Percentiles rank a stretch among this genome's conserved stretches.
phyloP scores from a whole-genome alignment of 805 yeast genomes.

The Candida vaughaniae region DNA sequence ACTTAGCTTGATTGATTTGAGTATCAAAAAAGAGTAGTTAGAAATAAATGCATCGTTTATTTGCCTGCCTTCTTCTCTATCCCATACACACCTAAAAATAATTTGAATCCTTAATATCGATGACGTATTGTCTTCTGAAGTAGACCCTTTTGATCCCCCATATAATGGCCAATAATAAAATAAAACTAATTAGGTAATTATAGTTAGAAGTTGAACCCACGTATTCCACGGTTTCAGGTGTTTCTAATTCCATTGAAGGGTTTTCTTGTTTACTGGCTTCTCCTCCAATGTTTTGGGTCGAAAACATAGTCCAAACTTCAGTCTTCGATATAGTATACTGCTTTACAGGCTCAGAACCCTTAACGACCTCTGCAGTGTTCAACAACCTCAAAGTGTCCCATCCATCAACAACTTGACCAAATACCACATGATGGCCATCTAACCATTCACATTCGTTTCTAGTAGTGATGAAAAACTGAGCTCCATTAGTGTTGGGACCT shows the following conservation, averaged over 20 bases:
- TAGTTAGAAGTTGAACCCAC: conserved; percentile 11
- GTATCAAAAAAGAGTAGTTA: conserved; percentile 1
- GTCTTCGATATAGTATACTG: conserved; percentile 17
- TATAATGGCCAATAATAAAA: conserved; percentile 7
- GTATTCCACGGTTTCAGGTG: conserved; percentile 11
- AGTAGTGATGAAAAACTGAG: conserved; percentile 44
- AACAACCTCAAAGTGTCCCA: conserved; percentile 66
- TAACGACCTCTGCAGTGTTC: conserved; percentile 12
- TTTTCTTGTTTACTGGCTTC: not conserved
- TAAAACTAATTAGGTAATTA: conserved; percentile 9
- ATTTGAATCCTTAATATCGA: conserved; percentile 24
- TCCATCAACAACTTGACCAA: conserved; percentile 89
- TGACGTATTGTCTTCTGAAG: conserved; percentile 21
- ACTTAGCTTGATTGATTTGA: conserved; percentile 34
- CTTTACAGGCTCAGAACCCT: conserved; percentile 19
- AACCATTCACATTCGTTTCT: conserved; percentile 35
- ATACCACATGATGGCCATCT: conserved; percentile 93
- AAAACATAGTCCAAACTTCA: conserved; percentile 9
- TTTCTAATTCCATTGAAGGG: conserved; percentile 3
- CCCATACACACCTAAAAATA: conserved; percentile 16
- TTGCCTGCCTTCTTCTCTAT: too few relatives aligned
- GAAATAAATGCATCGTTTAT: too few relatives aligned
- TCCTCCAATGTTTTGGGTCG: conserved; percentile 5
- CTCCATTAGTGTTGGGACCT: conserved; percentile 47
- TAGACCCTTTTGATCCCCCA: conserved; percentile 16